Evolutionary conservation across 73 alveolate species (phyloP).

Genomic region (Uronychia binucleata): DNA sequence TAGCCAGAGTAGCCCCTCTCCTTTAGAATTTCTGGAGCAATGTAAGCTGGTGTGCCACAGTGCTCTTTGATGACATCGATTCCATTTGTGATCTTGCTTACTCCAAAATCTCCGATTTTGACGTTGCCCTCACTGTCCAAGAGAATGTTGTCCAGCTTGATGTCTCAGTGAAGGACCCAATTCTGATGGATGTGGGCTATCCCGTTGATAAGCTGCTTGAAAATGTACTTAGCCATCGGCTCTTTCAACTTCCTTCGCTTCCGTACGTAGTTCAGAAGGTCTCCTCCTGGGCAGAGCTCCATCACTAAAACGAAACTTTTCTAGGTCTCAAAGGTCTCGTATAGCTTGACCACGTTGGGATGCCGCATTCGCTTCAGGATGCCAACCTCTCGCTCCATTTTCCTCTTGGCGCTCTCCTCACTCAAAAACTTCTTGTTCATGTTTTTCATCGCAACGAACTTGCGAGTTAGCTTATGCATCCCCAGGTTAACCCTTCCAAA

Average conservation of each 20-base stretch:
- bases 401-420: conserved; percentile 38
- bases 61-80: conserved; percentile 66
- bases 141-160: conserved; percentile 80
- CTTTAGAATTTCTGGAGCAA: conserved; percentile 82
- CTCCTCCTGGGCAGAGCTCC: conserved; percentile 88
- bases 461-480: conserved; percentile 40
- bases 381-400: conserved; percentile 44
- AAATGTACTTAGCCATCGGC: conserved; percentile 68
- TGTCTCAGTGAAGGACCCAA: conserved; percentile 76
- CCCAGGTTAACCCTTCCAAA: conserved; percentile 70
- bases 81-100: conserved; percentile 64
- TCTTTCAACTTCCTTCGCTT: conserved; percentile 54
- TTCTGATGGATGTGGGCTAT: conserved; percentile 70
- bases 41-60: conserved; percentile 91
- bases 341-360: conserved; percentile 34
- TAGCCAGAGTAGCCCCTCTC: conserved; percentile 83
- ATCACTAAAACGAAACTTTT: conserved; percentile 89
- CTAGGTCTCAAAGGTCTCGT: conserved; percentile 68
- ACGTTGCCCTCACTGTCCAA: conserved; percentile 73
- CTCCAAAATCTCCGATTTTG: conserved; percentile 88
- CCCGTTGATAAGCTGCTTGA: conserved; percentile 75
- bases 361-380: conserved; percentile 42
- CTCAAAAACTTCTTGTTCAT: neutral
- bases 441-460: neutral
- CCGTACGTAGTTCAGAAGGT: conserved; percentile 55